Conservation (phyloP, 2,329 filamentous ascomycete species). For the Podosphaera fusca region DNA sequence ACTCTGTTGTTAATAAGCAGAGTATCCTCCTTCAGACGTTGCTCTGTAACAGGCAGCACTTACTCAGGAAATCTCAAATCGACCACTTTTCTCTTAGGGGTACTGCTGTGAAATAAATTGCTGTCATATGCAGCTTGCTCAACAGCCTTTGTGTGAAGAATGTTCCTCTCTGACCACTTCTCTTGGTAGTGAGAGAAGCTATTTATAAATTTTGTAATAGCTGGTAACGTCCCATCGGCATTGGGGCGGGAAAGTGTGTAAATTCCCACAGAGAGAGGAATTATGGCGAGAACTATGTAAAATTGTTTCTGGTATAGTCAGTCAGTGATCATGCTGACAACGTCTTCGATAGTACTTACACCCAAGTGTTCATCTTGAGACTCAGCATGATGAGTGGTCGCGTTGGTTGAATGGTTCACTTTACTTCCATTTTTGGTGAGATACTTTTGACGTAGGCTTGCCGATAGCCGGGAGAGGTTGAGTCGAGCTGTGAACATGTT, state of each 20-base stretch:
- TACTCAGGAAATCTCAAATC: slow-evolving; percentile 42
- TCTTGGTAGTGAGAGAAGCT: slow-evolving; percentile 30
- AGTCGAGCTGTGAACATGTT: slow-evolving; percentile 15
- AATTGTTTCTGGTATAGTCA: slow-evolving; percentile 21
- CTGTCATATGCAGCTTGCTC: slow-evolving; percentile 40
- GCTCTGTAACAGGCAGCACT: slow-evolving; percentile 15
- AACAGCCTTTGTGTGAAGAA: slow-evolving; percentile 33
- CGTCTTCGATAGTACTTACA: slow-evolving; percentile 18
- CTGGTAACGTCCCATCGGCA: slow-evolving; percentile 18
- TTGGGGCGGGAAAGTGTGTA: slow-evolving; percentile 21
- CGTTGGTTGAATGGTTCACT: slow-evolving; percentile 5
- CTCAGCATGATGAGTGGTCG: slow-evolving; percentile 15
- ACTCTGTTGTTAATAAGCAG: slow-evolving; percentile 23
- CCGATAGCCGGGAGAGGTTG: slow-evolving; percentile 14
- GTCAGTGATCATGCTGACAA: slow-evolving; percentile 1
- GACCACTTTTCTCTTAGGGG: slow-evolving; percentile 21
- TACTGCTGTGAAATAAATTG: slow-evolving; percentile 29
- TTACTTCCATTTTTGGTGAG: slow-evolving; percentile 9
- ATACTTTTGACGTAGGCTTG: slow-evolving; percentile 6
- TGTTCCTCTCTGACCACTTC: slow-evolving; percentile 30
- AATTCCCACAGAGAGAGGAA: slow-evolving; percentile 22
- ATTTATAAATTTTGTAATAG: slow-evolving; percentile 27
- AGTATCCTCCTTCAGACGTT: background rate
- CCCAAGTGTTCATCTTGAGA: slow-evolving; percentile 26
- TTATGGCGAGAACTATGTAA: slow-evolving; percentile 21